A percentile compares a stretch with the other conserved stretches of the same genome.
phyloP scores from a whole-genome alignment of 768 basidiomycete species.

The Trametes maxima region DNA sequence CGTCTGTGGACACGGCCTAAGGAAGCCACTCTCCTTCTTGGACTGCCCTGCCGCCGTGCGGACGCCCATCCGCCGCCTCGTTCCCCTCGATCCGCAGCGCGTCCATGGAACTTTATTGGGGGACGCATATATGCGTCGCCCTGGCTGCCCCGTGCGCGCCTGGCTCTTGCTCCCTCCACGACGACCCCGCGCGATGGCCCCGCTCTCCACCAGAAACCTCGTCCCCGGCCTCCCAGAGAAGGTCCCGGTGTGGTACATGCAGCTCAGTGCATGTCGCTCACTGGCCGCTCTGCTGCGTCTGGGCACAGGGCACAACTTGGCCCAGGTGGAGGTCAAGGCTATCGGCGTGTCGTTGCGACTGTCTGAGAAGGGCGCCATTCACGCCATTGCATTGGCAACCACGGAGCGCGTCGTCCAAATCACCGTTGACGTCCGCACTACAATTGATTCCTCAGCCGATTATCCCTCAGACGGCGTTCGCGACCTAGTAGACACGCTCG shows the following conservation, averaged over 20 bases:
- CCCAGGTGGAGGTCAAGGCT: background rate
- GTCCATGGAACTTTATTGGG: slow-evolving; percentile 1
- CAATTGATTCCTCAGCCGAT: background rate
- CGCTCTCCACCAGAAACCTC: background rate
- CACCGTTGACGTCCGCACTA: background rate
- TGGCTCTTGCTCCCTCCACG: background rate
- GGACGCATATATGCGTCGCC: background rate
- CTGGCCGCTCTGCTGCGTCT: slow-evolving; percentile 1
- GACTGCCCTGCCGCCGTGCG: background rate
- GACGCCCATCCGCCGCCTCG: background rate
- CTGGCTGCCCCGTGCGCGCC: too few species aligned
- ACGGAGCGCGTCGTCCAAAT: slow-evolving; percentile 8
- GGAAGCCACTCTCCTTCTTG: background rate
- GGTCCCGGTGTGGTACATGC: background rate
- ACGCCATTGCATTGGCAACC: slow-evolving; percentile 22
- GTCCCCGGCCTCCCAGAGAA: slow-evolving; percentile 5
- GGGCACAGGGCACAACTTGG: background rate
- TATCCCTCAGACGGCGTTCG: background rate
- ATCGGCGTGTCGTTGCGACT: slow-evolving; percentile 22
- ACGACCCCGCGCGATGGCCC: background rate
- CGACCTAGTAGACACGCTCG: background rate
- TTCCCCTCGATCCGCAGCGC: background rate
- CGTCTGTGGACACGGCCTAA: background rate
- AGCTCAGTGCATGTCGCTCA: background rate
- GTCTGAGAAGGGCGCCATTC: slow-evolving; percentile 12